phyloP scores from a whole-genome alignment of 2,329 filamentous ascomycete genomes.

The Gaeumannomyces tritici region DNA sequence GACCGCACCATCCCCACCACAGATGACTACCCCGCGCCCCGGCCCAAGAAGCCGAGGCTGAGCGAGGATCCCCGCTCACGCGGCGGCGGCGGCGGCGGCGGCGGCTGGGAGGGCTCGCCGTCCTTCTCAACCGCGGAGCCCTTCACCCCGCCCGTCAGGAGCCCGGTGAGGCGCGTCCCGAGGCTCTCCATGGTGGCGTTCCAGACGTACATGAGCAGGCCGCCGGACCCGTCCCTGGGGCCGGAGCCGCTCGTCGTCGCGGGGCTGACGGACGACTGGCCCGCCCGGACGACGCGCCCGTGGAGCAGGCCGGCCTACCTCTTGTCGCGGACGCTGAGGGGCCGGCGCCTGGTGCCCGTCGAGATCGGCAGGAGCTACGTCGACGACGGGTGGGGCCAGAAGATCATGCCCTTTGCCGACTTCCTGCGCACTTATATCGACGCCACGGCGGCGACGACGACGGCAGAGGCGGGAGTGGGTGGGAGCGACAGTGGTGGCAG shows the following conservation, averaged over 20 bases:
- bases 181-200: slow-evolving; percentile 49
- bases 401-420: slow-evolving; percentile 62
- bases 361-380: slow-evolving; percentile 85
- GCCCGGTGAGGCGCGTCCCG: slow-evolving; percentile 29
- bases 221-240: slow-evolving; percentile 21
- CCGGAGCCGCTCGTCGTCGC: slow-evolving; percentile 61
- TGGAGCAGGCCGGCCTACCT: slow-evolving; percentile 74
- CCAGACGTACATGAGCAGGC: slow-evolving; percentile 45
- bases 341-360: slow-evolving; percentile 72
- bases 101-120: slow-evolving; percentile 3
- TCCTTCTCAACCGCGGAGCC: slow-evolving; percentile 24
- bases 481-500: not conserved
- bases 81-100: too few species aligned
- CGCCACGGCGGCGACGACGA: slow-evolving; percentile 11
- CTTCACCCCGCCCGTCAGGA: slow-evolving; percentile 30
- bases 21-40: not conserved
- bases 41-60: not conserved
- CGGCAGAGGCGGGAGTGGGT: not conserved
- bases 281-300: slow-evolving; percentile 54
- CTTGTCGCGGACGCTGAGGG: slow-evolving; percentile 61
- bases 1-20: not conserved
- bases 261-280: slow-evolving; percentile 60
- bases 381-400: slow-evolving; percentile 75
- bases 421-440: slow-evolving; percentile 59
- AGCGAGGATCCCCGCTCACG: not conserved